A percentile compares a stretch with the other conserved stretches of the same genome.
phyloP scores from a whole-genome alignment of 495 filamentous ascomycete species.

The Lichenothelia convexa region DNA sequence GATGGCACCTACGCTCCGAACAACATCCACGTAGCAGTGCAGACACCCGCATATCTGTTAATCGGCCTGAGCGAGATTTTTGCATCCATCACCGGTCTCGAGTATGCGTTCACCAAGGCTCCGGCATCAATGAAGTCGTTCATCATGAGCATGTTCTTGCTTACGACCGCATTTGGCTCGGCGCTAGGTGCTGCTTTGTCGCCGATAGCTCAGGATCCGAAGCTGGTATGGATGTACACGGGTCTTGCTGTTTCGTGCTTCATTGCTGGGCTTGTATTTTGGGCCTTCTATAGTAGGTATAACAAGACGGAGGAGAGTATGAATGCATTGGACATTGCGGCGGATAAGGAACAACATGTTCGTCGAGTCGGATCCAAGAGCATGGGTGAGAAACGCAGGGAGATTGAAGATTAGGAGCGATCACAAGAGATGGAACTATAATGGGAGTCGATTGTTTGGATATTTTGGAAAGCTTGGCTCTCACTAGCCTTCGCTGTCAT shows the following conservation, averaged over 20 bases:
- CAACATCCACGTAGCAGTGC: constrained; percentile 23
- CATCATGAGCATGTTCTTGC: constrained; percentile 45
- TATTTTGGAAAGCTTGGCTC: too few species aligned
- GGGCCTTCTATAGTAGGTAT: constrained; percentile 17
- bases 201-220: constrained; percentile 42
- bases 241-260: constrained; percentile 16
- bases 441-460: too few species aligned
- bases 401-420: too few species aligned
- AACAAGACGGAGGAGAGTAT: constrained; percentile 16
- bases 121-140: constrained; percentile 51
- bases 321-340: constrained; percentile 10
- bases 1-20: constrained; percentile 28
- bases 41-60: constrained; percentile 27
- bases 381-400: too few species aligned
- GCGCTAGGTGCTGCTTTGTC: constrained; percentile 37
- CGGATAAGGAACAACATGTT: too few species aligned
- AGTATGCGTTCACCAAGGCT: constrained; percentile 54
- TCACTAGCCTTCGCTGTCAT: too few species aligned
- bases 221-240: constrained; percentile 29
- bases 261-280: constrained; percentile 12
- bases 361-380: too few species aligned
- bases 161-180: constrained; percentile 29
- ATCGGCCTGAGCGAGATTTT: constrained; percentile 55
- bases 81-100: constrained; percentile 49
- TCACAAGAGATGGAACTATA: too few species aligned